Percentiles rank a stretch among this genome's conserved stretches.
Conservation (phyloP, 805 yeast genomes). For the Candida insectorum region DNA sequence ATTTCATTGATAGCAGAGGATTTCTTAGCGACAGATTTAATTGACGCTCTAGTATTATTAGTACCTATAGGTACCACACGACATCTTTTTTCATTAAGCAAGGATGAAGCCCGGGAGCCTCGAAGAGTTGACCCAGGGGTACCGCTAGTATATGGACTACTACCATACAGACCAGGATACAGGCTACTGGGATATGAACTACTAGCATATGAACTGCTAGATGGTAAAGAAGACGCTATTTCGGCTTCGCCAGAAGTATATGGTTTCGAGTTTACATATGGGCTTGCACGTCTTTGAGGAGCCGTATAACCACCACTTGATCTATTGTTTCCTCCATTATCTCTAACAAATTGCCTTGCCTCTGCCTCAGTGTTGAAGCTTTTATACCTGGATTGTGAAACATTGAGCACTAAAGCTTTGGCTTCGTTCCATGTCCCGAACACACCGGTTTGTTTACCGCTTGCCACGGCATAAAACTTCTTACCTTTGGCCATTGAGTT, state of each 20-base stretch:
- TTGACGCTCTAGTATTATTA: background rate
- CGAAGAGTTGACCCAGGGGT: no score
- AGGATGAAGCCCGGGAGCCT: background rate
- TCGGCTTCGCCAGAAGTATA: no score
- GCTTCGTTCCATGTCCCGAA: constrained; percentile 60
- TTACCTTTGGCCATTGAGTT: no score
- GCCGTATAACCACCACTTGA: no score
- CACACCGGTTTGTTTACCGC: constrained; percentile 47
- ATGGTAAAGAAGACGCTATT: no score
- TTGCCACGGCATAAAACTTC: constrained; percentile 36
- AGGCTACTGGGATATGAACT: background rate
- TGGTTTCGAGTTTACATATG: no score
- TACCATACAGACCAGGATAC: background rate
- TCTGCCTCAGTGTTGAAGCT: constrained; percentile 41
- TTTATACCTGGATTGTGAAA: constrained; percentile 53
- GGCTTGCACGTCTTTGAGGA: no score
- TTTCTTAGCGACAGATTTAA: background rate
- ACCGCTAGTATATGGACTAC: background rate
- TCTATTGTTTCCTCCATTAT: no score
- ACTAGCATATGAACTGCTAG: no score
- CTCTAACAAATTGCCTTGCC: constrained; percentile 1
- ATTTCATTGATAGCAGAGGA: constrained; percentile 19
- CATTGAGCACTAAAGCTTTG: constrained; percentile 52
- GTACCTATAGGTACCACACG: background rate
- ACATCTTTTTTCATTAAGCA: background rate